Evolutionary conservation across 257 asterid species (phyloP), one percentile per base, ranked within the genome.

Genomic region (Fraxinus americana): DNA sequence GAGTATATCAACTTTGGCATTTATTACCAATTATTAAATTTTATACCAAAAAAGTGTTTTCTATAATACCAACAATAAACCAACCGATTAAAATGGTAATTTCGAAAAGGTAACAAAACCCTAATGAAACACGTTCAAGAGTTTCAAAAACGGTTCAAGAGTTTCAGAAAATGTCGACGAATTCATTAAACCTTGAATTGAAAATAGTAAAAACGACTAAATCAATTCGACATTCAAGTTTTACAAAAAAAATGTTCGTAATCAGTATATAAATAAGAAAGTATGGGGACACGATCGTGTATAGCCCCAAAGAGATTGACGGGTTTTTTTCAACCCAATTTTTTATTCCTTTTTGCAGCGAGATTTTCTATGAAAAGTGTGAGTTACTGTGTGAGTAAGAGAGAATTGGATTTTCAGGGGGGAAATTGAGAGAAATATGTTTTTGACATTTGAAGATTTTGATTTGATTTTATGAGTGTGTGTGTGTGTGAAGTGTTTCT

Each of bases 41-140:
- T n/a, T 4, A 57, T 59, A 2, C 10, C 30, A 63, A 9, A 11
- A 63, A 19, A 12, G 7, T 36, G 36, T 12, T 27, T 61, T 27
- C 34, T 12, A 12, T 13, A 23, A 63, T 63, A 32, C 19, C 36
- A 27, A 12, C 3, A 63, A 63, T 27, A 63, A 25, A 27, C 83
- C 79, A 27, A 67, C 76, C 48, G n/a, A 69, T 43, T 83, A 87
- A 83, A 83, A 86, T 79, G 45, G 19, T 27, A 73, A 84, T 78
- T 77, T 17, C 75, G 75, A 57, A 7, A 21, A 14, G 67, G 9
- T 14, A 8, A 63, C 19, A 63, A 9, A 59, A 9, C 69, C 35
- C 9, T 25, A 27, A 27, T 14, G 35, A 63, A 23, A 63, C 36
- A 23, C 7, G 69, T 27, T 63, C 69, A 61, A 23, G 6, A 4